Percentiles rank a stretch among this genome's conserved stretches.
phyloP scores from a whole-genome alignment of 495 filamentous ascomycete genomes.

The Aspergillus indologenus region DNA sequence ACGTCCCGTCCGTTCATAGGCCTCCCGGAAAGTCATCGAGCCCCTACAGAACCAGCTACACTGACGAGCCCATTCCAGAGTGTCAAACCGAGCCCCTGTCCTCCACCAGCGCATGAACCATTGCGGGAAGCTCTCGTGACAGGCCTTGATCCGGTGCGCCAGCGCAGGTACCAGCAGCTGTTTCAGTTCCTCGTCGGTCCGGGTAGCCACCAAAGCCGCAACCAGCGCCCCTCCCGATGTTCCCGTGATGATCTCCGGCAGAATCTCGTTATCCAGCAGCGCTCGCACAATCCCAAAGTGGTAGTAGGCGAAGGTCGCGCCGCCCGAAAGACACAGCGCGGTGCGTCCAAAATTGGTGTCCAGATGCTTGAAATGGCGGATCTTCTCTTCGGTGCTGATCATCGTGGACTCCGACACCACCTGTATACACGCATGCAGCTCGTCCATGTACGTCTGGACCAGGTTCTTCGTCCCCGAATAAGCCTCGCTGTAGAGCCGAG shows the following conservation, averaged over 20 bases:
- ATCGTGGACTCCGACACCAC: conserved; percentile 65
- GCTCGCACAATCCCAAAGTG: conserved; percentile 94
- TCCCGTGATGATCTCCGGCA: conserved; percentile 93
- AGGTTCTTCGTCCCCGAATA: conserved; percentile 94
- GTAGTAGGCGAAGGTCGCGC: conserved; percentile 95
- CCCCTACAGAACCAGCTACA: conserved; percentile 87
- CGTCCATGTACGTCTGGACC: conserved; percentile 85
- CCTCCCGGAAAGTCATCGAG: conserved; percentile 89
- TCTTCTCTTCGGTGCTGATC: conserved; percentile 70
- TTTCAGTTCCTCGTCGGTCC: conserved; percentile 88
- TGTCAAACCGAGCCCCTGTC: conserved; percentile 92
- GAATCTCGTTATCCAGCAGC: conserved; percentile 76
- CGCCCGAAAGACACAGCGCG: conserved; percentile 87
- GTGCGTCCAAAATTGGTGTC: conserved; percentile 90
- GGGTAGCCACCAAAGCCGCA: conserved; percentile 80
- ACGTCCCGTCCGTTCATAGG: conserved; percentile 88
- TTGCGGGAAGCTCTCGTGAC: conserved; percentile 68
- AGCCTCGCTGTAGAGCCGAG: conserved; percentile 88
- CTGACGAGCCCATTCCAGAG: conserved; percentile 82
- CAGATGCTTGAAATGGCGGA: conserved; percentile 79
- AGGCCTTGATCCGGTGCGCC: conserved; percentile 79
- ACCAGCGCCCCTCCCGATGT: conserved; percentile 93
- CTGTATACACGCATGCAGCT: conserved; percentile 58
- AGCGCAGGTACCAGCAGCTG: conserved; percentile 80
- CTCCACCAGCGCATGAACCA: conserved; percentile 86